Base-by-base conservation (phyloP, 768 basidiomycete species). In the Neoboletus magnificus region DNA sequence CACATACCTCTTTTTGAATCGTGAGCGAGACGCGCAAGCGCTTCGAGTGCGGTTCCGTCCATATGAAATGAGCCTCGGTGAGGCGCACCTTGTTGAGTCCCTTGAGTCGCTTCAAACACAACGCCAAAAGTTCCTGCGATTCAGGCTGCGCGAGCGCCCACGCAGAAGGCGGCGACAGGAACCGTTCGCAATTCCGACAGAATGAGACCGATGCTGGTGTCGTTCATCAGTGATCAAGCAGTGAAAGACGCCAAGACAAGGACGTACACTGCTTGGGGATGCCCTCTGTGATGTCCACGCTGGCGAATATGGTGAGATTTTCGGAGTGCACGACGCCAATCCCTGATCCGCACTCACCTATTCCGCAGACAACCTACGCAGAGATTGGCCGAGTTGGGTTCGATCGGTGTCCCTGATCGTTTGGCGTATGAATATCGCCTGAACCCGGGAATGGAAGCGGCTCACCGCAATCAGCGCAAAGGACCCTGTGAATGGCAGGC, bases 1-100 rank as follows among this genome's bases (percentile, higher is more conserved):
- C 42, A 32, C 84, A 25, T 44, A 93, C 93, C 81, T 98, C 97
- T 77, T 99, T 99, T 76, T 99, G 97, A 58, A 99, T 94, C 0
- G 96, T 97, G 64, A 99, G 75, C 50, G 96, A 96, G 52, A 99
- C 85, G 45, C 93, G 83, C 58, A 98, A 71, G 36, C 97, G 82
- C 67, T 95, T 94, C 37, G 91, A 94, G 74, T 99, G 96, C 3
- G 97, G 97, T 68, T 99, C 97, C 22, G 97, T 99, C 97, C 97
- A 99, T 66, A 98, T 93, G 71, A 98, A 98, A 60, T 93, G 91
- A 2, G 97, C 97, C 59, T 98, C 96, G n/a, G 97, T 95, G 41
- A 99, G 74, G 47, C 96, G 89, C 27, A 98, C 93, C 77, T 93
- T 95, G 64, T 85, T 87, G 23, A 98, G 78, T 3, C 94, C 94